phyloP scores from a whole-genome alignment of 2,329 filamentous ascomycete genomes.

The Alternaria atra region DNA sequence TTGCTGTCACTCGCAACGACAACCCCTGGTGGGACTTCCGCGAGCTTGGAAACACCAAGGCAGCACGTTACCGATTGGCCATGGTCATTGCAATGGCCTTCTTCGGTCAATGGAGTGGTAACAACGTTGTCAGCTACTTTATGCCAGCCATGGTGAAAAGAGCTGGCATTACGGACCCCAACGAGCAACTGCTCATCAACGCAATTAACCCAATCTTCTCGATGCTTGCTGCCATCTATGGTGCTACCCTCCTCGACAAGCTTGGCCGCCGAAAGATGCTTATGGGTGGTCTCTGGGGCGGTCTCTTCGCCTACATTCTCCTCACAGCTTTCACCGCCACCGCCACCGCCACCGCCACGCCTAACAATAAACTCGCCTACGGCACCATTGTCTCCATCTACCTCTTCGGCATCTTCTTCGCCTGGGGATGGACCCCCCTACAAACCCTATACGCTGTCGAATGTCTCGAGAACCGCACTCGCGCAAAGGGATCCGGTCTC shows the following conservation, averaged over 20 bases:
- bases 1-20: constrained; percentile 38
- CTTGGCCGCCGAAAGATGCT: constrained; percentile 50
- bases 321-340: constrained; percentile 51
- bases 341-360: constrained; percentile 39
- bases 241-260: constrained; percentile 47
- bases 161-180: constrained; percentile 26
- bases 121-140: constrained; percentile 47
- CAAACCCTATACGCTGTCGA: constrained; percentile 53
- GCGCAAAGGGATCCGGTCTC: constrained; percentile 49
- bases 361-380: constrained; percentile 44
- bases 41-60: constrained; percentile 43
- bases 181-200: constrained; percentile 53
- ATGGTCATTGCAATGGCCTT: constrained; percentile 54
- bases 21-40: constrained; percentile 50
- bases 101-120: constrained; percentile 54
- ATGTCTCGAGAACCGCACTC: constrained; percentile 50
- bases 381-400: constrained; percentile 54
- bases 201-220: constrained; percentile 54
- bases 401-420: constrained; percentile 53
- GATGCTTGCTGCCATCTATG: constrained; percentile 51
- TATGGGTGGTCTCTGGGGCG: constrained; percentile 48
- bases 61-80: constrained; percentile 46
- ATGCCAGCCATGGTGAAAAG: constrained; percentile 29
- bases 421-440: constrained; percentile 53
- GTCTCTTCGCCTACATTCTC: constrained; percentile 46